Evolutionary conservation across 73 alveolate species (phyloP).

Genomic region (Diophrys sp.): DNA sequence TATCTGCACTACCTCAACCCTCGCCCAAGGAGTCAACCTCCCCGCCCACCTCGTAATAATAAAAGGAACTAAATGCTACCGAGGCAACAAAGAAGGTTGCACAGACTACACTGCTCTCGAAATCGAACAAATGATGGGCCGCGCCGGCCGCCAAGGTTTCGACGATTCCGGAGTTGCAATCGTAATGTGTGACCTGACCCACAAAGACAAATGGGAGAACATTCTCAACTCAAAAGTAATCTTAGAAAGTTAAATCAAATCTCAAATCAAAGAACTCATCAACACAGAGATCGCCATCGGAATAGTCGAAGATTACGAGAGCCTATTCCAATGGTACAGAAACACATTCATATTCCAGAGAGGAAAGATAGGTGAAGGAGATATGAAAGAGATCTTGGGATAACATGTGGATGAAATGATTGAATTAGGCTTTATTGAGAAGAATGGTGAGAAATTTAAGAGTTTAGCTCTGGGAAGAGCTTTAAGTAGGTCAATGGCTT

Average conservation of each 20-base stretch:
- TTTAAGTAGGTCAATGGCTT: not conserved
- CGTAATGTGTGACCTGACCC: constrained; percentile 60
- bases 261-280: not conserved
- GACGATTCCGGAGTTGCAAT: constrained; percentile 74
- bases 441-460: not conserved
- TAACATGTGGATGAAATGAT: not conserved
- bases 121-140: constrained; percentile 69
- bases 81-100: constrained; percentile 73
- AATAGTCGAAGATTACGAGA: not conserved
- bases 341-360: not conserved
- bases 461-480: not conserved
- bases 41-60: constrained; percentile 84
- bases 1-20: constrained; percentile 79
- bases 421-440: not conserved
- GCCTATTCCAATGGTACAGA: not conserved
- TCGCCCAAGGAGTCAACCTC: constrained; percentile 83
- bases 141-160: constrained; percentile 85
- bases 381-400: not conserved
- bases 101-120: constrained; percentile 69
- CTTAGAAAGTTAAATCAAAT: not conserved
- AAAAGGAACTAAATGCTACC: constrained; percentile 73
- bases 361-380: not conserved
- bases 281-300: not conserved
- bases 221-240: not conserved
- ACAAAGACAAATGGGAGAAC: constrained; percentile 29